phyloP scores from a whole-genome alignment of 2,329 filamentous ascomycete genomes.

The Catunica adiposa region DNA sequence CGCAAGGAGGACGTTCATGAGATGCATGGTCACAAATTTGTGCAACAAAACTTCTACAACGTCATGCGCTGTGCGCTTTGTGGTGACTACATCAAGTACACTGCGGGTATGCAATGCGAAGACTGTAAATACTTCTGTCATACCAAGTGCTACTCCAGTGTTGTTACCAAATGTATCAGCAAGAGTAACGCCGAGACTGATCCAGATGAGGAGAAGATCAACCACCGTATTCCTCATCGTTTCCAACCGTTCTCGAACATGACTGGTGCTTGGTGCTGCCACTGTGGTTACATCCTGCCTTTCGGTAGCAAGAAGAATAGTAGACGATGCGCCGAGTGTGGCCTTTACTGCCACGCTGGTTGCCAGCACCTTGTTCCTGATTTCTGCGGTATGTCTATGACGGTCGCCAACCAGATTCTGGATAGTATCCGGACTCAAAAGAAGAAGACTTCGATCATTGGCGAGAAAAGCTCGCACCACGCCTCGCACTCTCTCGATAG shows the following conservation, averaged over 20 bases:
- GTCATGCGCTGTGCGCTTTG: constrained; percentile 98
- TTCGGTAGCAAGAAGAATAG: constrained; percentile 81
- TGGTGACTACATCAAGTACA: constrained; percentile 96
- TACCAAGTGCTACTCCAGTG: constrained; percentile 88
- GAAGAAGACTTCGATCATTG: constrained; percentile 40
- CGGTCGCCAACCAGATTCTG: constrained; percentile 83
- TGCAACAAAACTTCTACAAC: constrained; percentile 98
- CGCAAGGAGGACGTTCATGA: constrained; percentile 97
- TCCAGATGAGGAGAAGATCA: constrained; percentile 98
- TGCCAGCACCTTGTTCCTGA: constrained; percentile 94
- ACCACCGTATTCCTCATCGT: constrained; percentile 93
- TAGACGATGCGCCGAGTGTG: constrained; percentile 85
- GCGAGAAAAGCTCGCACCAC: constrained; percentile 48
- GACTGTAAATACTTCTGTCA: constrained; percentile 99
- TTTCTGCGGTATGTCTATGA: constrained; percentile 99
- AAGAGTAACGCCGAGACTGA: constrained; percentile 98
- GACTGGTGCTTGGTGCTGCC: constrained; percentile 97
- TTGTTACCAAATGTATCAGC: constrained; percentile 98
- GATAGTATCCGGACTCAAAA: constrained; percentile 72
- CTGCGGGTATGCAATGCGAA: constrained; percentile 95
- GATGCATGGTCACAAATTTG: constrained; percentile 98
- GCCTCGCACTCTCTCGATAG: constrained; percentile 24
- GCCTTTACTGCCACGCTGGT: constrained; percentile 73
- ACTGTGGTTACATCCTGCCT: constrained; percentile 90
- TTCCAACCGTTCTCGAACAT: constrained; percentile 96